phyloP scores from a whole-genome alignment of 176 grass and related monocot species.

The Carex scoparia region DNA sequence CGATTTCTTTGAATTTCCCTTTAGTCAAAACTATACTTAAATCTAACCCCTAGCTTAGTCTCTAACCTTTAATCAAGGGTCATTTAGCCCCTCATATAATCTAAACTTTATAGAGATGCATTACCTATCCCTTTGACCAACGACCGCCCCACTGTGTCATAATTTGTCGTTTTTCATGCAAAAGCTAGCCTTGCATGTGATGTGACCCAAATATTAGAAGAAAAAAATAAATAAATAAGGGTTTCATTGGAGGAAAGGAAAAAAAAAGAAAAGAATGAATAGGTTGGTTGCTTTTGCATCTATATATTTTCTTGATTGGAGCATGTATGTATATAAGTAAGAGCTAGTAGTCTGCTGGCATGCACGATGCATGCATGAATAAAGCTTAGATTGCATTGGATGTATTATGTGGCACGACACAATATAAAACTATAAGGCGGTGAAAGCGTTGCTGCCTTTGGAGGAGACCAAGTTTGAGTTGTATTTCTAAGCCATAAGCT shows the following conservation, averaged over 20 bases:
- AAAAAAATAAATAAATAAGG: neutral
- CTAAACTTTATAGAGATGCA: neutral
- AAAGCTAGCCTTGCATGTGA: neutral
- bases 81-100: neutral
- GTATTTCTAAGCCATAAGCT: neutral
- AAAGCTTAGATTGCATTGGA: neutral
- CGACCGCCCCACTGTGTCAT: neutral
- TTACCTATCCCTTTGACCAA: neutral
- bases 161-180: constrained; percentile 4
- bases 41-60: neutral
- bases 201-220: neutral
- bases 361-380: neutral
- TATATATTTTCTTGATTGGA: neutral
- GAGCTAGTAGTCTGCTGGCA: neutral
- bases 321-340: neutral
- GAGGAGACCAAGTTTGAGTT: constrained; percentile 34
- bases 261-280: neutral
- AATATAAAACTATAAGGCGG: neutral
- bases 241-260: neutral
- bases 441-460: constrained; percentile 32
- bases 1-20: neutral
- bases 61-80: neutral
- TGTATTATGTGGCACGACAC: neutral
- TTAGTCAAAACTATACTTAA: neutral
- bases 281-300: neutral